phyloP scores from a whole-genome alignment of 208 protist genomes.

The Strigomonas culicis region DNA sequence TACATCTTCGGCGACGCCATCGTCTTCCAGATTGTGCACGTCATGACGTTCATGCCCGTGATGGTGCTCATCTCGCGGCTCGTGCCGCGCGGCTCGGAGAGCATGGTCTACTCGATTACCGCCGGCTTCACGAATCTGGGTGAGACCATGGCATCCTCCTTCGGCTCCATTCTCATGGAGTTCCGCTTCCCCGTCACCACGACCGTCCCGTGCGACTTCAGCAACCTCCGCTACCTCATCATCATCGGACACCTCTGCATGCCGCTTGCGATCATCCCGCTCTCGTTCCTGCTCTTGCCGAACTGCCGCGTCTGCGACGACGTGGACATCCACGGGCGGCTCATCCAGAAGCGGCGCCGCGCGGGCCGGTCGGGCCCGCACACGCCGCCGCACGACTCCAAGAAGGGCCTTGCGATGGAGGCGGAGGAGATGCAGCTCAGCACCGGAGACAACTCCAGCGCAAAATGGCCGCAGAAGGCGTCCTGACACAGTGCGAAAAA shows the following conservation, averaged over 20 bases:
- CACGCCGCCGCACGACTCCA: conserved; percentile 33
- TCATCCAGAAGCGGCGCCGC: too few relatives aligned
- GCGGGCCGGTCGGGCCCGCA: conserved; percentile 18
- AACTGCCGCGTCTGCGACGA: conserved; percentile 38
- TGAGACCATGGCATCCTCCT: conserved; percentile 27
- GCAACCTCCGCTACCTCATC: conserved; percentile 51
- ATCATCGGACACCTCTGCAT: conserved; percentile 51
- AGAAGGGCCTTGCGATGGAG: conserved; percentile 25
- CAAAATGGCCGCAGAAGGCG: conserved; percentile 19
- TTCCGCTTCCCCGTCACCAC: conserved; percentile 39
- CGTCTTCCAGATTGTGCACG: conserved; percentile 26
- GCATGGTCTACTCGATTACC: conserved; percentile 64
- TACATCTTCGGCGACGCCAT: conserved; percentile 51
- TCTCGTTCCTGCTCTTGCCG: conserved; percentile 62
- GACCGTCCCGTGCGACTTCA: conserved; percentile 52
- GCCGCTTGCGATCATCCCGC: conserved; percentile 55
- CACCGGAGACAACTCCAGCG: conserved; percentile 34
- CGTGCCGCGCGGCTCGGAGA: conserved; percentile 59
- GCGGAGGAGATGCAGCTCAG: conserved; percentile 47
- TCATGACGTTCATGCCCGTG: conserved; percentile 43
- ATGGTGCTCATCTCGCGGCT: conserved; percentile 55
- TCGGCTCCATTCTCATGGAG: conserved; percentile 51
- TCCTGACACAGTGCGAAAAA: conserved; percentile 6
- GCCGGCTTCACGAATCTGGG: conserved; percentile 68
- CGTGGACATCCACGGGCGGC: too few relatives aligned